Evolutionary conservation across 768 basidiomycete genomes (phyloP).

Genomic region (Suillus ampliporus): DNA sequence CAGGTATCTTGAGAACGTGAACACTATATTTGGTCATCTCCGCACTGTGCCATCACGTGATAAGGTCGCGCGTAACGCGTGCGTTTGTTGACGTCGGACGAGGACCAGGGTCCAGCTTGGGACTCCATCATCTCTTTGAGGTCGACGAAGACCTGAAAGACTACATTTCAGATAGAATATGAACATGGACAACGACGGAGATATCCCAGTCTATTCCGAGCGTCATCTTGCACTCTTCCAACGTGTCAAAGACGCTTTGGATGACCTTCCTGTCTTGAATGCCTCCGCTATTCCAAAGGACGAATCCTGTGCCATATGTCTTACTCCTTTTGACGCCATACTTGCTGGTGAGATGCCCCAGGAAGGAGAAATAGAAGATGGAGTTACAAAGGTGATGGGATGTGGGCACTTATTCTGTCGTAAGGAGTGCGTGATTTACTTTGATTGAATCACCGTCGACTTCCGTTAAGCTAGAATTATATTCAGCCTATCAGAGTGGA

Average conservation of each 20-base stretch:
- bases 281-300: conserved; percentile 47
- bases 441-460: background rate
- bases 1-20: background rate
- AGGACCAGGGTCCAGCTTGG: conserved; percentile 14
- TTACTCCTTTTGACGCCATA: conserved; percentile 54
- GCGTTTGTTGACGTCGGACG: conserved; percentile 23
- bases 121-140: conserved; percentile 7
- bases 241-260: conserved; percentile 45
- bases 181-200: conserved; percentile 18
- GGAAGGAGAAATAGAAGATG: conserved; percentile 26
- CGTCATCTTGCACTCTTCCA: conserved; percentile 20
- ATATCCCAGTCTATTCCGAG: conserved; percentile 22
- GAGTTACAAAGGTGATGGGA: conserved; percentile 60
- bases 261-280: conserved; percentile 49
- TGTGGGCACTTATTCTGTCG: conserved; percentile 76
- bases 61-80: conserved; percentile 12
- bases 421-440: conserved; percentile 54
- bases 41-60: conserved; percentile 10
- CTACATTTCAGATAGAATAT: background rate
- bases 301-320: conserved; percentile 72
- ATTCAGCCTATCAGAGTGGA: conserved; percentile 69
- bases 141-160: conserved; percentile 10
- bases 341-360: conserved; percentile 32
- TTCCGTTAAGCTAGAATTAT: background rate
- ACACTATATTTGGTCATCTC: background rate